Evolutionary conservation across 1,139 yeast genomes (phyloP).

Genomic region (Fermentozyma sake): DNA sequence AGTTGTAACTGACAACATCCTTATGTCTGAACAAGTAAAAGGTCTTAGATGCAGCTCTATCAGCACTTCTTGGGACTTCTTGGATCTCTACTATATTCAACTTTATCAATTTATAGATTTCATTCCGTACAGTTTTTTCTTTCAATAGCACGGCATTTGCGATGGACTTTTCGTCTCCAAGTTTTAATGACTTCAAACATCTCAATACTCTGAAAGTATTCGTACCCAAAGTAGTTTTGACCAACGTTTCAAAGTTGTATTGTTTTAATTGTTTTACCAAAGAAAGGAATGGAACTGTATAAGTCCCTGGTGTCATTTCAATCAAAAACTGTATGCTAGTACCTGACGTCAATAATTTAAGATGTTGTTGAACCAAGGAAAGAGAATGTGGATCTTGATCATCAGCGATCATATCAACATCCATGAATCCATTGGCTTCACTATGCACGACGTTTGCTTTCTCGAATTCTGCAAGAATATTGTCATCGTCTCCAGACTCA

Average conservation of each 20-base stretch:
- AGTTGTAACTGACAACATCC: constrained; percentile 56
- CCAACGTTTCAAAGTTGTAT: constrained; percentile 55
- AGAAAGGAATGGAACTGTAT: constrained; percentile 37
- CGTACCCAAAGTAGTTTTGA: constrained; percentile 54
- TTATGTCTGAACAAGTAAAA: constrained; percentile 77
- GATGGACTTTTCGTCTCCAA: constrained; percentile 83
- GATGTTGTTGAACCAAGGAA: constrained; percentile 32
- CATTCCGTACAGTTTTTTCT: constrained; percentile 70
- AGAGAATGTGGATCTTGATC: constrained; percentile 16
- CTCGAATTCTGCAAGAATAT: constrained; percentile 5
- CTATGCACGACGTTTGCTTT: constrained; percentile 1
- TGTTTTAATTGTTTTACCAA: constrained; percentile 46
- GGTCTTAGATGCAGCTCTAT: constrained; percentile 87
- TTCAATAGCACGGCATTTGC: constrained; percentile 71
- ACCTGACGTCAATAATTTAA: constrained; percentile 46
- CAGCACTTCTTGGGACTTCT: constrained; percentile 90
- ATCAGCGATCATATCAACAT: constrained; percentile 18
- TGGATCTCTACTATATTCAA: constrained; percentile 69
- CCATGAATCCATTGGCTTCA: constrained; percentile 18
- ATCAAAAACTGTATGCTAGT: constrained; percentile 15
- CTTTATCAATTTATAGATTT: constrained; percentile 51
- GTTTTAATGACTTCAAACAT: constrained; percentile 60
- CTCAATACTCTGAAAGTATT: constrained; percentile 62
- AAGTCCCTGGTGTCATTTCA: constrained; percentile 40
- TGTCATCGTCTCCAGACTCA: constrained; percentile 20